Base-by-base conservation (phyloP, 805 yeast genomes). In the Yarrowia yakushimensis region DNA sequence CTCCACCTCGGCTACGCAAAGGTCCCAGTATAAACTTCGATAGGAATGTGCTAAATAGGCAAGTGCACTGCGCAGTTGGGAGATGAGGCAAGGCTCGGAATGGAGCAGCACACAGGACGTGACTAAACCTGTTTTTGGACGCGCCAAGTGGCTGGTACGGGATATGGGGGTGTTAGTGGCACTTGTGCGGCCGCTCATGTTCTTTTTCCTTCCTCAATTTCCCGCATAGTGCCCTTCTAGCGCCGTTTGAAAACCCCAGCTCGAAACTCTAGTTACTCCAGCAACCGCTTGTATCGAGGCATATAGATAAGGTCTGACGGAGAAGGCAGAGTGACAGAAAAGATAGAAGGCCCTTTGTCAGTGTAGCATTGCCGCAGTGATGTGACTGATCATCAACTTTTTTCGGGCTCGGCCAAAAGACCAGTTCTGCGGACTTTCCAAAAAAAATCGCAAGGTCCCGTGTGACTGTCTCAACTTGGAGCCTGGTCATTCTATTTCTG, bases 21-120 rank as follows among this genome's bases (percentile, higher is more conserved):
- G 13, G 6, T 9, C 15, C 36, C 13, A 23, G 36, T 23, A n/a
- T 45, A 18, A 30, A 18, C 13, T 45, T 45, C 8, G 52, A 45
- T 45, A 36, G 52, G 52, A 45, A 45, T 45, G 52, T 45, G 28
- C 52, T 9, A 30, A 30, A 30, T 9, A 30, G 52, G 52, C 52
- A 45, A 45, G 36, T 12, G 17, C 52, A 30, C 36, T 45, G 52
- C 52, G 52, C 48, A 43, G 52, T 45, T 45, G 52, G 52, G 52
- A 45, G 52, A 45, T 25, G 52, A 43, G 48, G 48, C 48, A 27
- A 43, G 28, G 27, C 22, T 18, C 18, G 23, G 45, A 39, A 39
- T 39, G 45, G 17, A 22, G 45, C 18, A 7, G 12, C n/a, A 12
- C 15, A 9, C 43, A 20, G 25, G 43, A 39, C 43, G 43, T 39